A percentile compares a stretch with the other conserved stretches of the same genome.
phyloP scores from a whole-genome alignment of 2,329 filamentous ascomycete genomes.

The Scedosporium dehoogii region DNA sequence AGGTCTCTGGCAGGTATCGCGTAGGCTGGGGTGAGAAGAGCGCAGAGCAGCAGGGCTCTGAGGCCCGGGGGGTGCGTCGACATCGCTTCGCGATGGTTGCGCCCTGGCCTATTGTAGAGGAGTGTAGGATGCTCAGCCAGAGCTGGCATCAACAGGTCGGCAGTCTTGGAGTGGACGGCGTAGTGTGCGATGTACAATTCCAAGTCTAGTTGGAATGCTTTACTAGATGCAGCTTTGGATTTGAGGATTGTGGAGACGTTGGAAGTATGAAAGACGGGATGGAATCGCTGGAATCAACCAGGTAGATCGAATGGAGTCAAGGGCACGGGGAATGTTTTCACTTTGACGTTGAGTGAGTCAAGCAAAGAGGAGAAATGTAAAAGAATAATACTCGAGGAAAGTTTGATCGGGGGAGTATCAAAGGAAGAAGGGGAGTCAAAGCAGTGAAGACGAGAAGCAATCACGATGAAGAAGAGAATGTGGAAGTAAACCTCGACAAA shows the following conservation, averaged over 20 bases:
- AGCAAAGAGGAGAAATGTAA: background rate
- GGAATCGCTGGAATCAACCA: too few relatives aligned
- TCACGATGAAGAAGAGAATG: slow-evolving; percentile 15
- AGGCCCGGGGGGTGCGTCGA: slow-evolving; percentile 18
- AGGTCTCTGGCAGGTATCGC: slow-evolving; percentile 28
- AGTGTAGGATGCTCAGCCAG: background rate
- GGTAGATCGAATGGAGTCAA: too few relatives aligned
- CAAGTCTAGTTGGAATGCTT: background rate
- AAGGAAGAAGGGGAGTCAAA: background rate
- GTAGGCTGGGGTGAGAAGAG: slow-evolving; percentile 26
- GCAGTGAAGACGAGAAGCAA: slow-evolving; percentile 1
- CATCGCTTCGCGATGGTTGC: slow-evolving; percentile 14
- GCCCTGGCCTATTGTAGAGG: background rate
- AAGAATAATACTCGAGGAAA: background rate
- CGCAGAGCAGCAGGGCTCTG: slow-evolving; percentile 27
- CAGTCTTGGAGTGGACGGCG: background rate
- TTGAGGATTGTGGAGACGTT: too few relatives aligned
- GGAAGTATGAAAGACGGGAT: too few relatives aligned
- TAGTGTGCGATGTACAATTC: background rate
- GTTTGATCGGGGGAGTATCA: background rate
- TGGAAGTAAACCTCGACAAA: background rate
- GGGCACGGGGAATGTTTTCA: too few relatives aligned
- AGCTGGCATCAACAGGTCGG: background rate
- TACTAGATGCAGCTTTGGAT: too few relatives aligned
- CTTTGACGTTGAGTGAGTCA: background rate